Percentiles rank a stretch among this genome's conserved stretches.
Evolutionary conservation across 2,329 filamentous ascomycete species (phyloP).

Genomic region (Pseudopithomyces maydicus): DNA sequence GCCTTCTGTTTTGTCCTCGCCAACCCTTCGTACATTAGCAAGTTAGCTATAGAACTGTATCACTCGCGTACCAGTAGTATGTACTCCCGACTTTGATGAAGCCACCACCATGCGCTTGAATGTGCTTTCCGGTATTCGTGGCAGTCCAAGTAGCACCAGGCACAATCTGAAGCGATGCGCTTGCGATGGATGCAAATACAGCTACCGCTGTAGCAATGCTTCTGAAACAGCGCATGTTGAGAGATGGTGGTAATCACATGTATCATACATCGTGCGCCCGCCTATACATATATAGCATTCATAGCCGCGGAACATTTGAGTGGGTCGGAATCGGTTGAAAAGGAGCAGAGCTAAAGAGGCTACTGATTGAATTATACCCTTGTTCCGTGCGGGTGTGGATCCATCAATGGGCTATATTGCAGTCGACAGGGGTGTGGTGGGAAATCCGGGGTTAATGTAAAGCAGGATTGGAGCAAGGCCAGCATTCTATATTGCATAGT

Average conservation of each 20-base stretch:
- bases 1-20: slow-evolving; percentile 71
- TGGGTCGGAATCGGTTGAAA: too few species aligned
- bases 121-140: slow-evolving; percentile 56
- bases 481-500: too few species aligned
- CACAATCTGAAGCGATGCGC: slow-evolving; percentile 44
- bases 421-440: too few species aligned
- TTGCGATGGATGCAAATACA: slow-evolving; percentile 24
- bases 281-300: too few species aligned
- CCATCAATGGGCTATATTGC: too few species aligned
- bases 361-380: too few species aligned
- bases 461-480: too few species aligned
- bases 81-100: slow-evolving; percentile 63
- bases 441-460: too few species aligned
- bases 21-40: slow-evolving; percentile 54
- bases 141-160: slow-evolving; percentile 48
- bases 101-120: slow-evolving; percentile 71
- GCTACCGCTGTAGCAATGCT: slow-evolving; percentile 10
- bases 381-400: too few species aligned
- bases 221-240: slow-evolving; percentile 25
- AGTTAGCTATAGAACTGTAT: background rate
- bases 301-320: too few species aligned
- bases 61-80: slow-evolving; percentile 58
- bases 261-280: too few species aligned
- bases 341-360: too few species aligned
- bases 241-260: background rate